Evolutionary conservation across 805 yeast genomes (phyloP).

Genomic region (Saturnispora dispora): DNA sequence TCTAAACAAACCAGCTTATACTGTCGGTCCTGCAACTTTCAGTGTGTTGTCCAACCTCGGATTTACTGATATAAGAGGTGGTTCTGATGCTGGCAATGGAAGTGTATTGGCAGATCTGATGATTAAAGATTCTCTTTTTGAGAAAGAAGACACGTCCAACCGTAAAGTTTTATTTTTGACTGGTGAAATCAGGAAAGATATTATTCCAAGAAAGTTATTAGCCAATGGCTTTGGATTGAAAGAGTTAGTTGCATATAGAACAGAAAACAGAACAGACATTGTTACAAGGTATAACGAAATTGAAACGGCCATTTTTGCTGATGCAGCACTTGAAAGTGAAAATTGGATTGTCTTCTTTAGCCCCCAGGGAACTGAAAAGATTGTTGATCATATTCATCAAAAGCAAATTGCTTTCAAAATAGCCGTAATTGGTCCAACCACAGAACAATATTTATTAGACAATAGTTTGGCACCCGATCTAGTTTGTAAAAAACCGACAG

Average conservation of each 20-base stretch:
- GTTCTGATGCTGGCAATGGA: slow-evolving; percentile 75
- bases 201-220: slow-evolving; percentile 55
- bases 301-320: slow-evolving; percentile 23
- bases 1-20: slow-evolving; percentile 48
- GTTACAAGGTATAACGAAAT: slow-evolving; percentile 19
- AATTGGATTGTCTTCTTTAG: slow-evolving; percentile 83
- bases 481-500: slow-evolving; percentile 67
- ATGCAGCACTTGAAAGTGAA: slow-evolving; percentile 7
- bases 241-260: slow-evolving; percentile 64
- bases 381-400: slow-evolving; percentile 35
- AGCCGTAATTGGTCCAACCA: slow-evolving; percentile 92
- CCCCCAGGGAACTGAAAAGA: slow-evolving; percentile 73
- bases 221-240: slow-evolving; percentile 35
- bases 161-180: slow-evolving; percentile 60
- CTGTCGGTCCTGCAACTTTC: slow-evolving; percentile 89
- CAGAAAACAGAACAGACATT: slow-evolving; percentile 43
- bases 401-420: slow-evolving; percentile 29
- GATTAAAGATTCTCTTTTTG: slow-evolving; percentile 26
- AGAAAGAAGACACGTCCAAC: slow-evolving; percentile 6
- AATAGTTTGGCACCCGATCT: slow-evolving; percentile 50
- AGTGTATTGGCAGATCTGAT: slow-evolving; percentile 56
- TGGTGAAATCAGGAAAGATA: slow-evolving; percentile 77
- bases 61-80: slow-evolving; percentile 63
- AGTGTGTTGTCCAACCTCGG: slow-evolving; percentile 51
- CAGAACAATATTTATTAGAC: slow-evolving; percentile 49